Conservation (phyloP, 2,329 filamentous ascomycete genomes). For the Penicillium sp. region DNA sequence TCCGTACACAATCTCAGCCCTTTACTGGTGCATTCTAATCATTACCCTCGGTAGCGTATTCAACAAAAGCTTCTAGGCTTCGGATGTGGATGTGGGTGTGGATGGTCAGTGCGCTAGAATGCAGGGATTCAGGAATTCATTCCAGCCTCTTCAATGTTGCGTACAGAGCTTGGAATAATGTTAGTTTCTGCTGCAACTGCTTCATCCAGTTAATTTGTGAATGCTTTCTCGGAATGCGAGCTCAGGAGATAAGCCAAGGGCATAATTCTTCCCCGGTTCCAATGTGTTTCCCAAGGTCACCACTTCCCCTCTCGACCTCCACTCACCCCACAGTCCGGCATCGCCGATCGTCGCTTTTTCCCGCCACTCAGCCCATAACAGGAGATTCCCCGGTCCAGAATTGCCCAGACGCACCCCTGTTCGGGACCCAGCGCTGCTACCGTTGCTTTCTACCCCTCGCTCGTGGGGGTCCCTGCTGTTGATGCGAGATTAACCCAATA, state of each 20-base stretch:
- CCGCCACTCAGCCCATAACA: constrained; percentile 5
- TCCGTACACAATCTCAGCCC: too few relatives aligned
- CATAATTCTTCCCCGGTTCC: not conserved
- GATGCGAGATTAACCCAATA: not conserved
- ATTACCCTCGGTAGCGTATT: not conserved
- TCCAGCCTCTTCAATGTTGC: not conserved
- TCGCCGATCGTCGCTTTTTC: constrained; percentile 16
- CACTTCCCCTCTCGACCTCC: constrained; percentile 6
- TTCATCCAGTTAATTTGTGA: not conserved
- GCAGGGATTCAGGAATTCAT: not conserved
- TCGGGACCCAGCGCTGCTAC: constrained; percentile 16
- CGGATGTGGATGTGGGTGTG: too few relatives aligned
- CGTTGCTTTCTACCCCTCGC: constrained; percentile 20
- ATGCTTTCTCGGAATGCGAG: not conserved
- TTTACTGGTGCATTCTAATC: too few relatives aligned
- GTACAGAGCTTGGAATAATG: not conserved
- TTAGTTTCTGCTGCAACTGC: not conserved
- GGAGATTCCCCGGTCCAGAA: constrained; percentile 7
- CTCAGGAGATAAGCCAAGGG: not conserved
- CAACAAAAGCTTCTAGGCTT: not conserved
- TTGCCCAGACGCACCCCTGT: constrained; percentile 3
- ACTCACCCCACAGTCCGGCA: constrained; percentile 10
- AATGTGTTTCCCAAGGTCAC: not conserved
- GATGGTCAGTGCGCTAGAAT: constrained; percentile 2
- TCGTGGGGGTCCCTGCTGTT: not conserved